Base-by-base conservation (phyloP, 1,284 basidiomycete species). In the Peniophora sp. region DNA sequence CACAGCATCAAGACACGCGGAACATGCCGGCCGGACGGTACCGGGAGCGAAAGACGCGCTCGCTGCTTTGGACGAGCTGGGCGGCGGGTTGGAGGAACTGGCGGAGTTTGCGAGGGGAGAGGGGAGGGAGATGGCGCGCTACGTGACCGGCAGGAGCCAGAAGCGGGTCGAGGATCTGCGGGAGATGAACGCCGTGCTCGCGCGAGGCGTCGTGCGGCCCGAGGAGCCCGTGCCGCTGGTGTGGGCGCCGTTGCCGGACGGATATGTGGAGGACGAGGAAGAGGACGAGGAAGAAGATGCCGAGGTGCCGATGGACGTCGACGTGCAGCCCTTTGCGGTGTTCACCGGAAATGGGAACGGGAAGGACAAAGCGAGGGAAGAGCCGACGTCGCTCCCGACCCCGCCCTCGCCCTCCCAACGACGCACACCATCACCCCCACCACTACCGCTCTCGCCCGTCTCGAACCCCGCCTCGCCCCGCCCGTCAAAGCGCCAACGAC, bases 61-160 rank as follows among this genome's bases (percentile, higher is more conserved):
- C 1, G 69, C 70, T n/a, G 85, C 83, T 2, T 68, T 90, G 24
- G 78, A 78, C n/a, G 86, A 88, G 51, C 67, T 89, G 12, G 87
- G 87, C 18, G 73, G 85, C 0, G 76, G 71, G 45, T 52, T 85
- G n/a, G 78, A 85, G 10, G 87, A 90, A 61, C 65, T 90, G 47
- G 67, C 62, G 22, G 81, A 85, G 52, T 89, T 85, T 58, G 75
- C 70, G 47, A 63, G 65, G 24, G 69, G 73, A 1, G 87, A 89
- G 62, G 85, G 75, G 12, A 71, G 69, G 57, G 88, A 90, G 57
- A 63, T 88, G 52, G 71, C 74, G 37, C 73, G 82, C 34, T 88
- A 87, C 63, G 37, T 20, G 37, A 78, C 79, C 9, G 64, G 76
- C 9, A 76, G 79, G 59, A 80, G 81, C 3, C 68, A 68, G 36